A percentile compares a stretch with the other conserved stretches of the same genome.
Conservation (phyloP, 441 rosid genomes). For the Gossypium laxum region DNA sequence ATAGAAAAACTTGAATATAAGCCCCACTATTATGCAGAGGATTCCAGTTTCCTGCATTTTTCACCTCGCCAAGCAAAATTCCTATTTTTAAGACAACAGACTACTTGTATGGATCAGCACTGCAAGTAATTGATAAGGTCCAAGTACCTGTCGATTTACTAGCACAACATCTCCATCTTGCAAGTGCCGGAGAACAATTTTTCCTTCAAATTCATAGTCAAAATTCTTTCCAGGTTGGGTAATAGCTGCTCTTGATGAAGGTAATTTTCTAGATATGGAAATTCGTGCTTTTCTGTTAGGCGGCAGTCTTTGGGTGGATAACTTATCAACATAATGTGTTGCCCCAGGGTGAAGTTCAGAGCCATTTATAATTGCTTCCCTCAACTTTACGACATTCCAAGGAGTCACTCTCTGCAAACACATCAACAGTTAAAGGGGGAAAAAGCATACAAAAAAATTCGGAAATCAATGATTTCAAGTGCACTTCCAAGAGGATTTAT, state of each 20-base stretch:
- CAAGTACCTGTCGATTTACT: conserved; percentile 81
- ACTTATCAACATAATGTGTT: conserved; percentile 70
- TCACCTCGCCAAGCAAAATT: conserved; percentile 5
- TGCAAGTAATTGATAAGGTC: background rate
- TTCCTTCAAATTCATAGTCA: conserved; percentile 65
- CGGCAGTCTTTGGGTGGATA: conserved; percentile 46
- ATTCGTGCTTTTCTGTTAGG: conserved; percentile 42
- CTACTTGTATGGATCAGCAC: background rate
- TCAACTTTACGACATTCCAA: conserved; percentile 67
- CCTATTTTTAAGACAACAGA: background rate
- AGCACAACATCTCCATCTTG: conserved; percentile 93
- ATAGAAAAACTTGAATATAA: background rate
- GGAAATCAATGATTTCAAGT: background rate
- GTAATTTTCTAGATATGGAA: conserved; percentile 64
- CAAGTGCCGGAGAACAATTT: conserved; percentile 79
- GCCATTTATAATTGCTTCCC: conserved; percentile 78
- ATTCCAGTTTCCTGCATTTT: background rate
- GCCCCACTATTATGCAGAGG: background rate
- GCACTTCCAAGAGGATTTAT: conserved; percentile 4
- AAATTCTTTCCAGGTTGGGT: conserved; percentile 52
- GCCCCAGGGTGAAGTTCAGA: conserved; percentile 89
- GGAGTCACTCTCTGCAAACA: conserved; percentile 75
- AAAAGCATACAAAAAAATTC: background rate
- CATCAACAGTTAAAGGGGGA: background rate
- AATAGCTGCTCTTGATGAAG: conserved; percentile 68